Base-by-base conservation (phyloP, 225 moss, liverwort and hornwort species). In the Bryoerythrophyllum caledonicum region DNA sequence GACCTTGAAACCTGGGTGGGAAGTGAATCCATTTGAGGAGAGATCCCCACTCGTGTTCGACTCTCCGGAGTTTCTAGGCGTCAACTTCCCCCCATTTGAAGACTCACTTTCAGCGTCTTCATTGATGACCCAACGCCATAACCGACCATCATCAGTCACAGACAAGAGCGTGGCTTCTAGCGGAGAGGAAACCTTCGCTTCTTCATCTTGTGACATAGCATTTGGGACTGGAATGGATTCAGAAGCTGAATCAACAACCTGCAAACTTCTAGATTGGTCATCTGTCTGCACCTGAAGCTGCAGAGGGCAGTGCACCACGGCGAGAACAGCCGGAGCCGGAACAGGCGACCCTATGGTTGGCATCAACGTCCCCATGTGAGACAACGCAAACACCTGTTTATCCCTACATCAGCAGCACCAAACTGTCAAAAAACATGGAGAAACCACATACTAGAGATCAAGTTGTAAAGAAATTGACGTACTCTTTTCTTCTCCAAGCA, bases 401-500 rank as follows among this genome's bases (percentile, higher is more conserved):
- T 80, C 88, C 93, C 97, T 99, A 84, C 86, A 92, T 70, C 27
- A 59, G 52, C 61, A 68, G 19, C 25, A 75, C 77, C 80, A 58
- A 54, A 78, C 67, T n/a, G 67, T 75, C 74, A 49, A 49, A 49
- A 49, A 49, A 17, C 48, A 77, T 70, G 27, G 34, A 30, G 37
- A 35, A 61, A 67, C 43, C 30, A 15, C 44, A 44, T 44, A 44
- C 44, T 15, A 15, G 44, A 44, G 43, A n/a, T n/a, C n/a, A n/a
- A n/a, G n/a, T n/a, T n/a, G n/a, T 44, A 11, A 44, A 49, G 19
- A 49, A 49, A 17, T 17, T 49, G 73, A 74, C 91, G 79, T 89
- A 99, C 97, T 89, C 95, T 82, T 84, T 89, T 74, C 89, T 89
- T 56, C 80, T 90, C 99, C 99, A 99, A 48, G 90, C 99, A 74